Evolutionary conservation across 768 basidiomycete genomes (phyloP).

Genomic region (Boletus coccyginus): DNA sequence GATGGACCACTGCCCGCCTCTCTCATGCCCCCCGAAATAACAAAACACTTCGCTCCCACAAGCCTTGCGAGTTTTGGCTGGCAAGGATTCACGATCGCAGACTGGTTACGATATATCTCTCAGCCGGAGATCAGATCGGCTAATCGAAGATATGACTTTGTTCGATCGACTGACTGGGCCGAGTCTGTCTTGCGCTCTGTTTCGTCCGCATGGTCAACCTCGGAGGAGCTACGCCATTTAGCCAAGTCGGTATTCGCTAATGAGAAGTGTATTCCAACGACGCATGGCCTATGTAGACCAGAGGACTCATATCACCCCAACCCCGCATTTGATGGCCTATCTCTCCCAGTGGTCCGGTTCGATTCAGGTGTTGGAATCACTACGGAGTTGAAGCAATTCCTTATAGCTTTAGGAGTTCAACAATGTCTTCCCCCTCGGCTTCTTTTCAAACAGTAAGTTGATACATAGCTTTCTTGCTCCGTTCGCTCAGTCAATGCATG

Average conservation of each 20-base stretch:
- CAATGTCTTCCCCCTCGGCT: background rate
- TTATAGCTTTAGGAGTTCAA: background rate
- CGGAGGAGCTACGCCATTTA: slow-evolving; percentile 23
- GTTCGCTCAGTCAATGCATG: background rate
- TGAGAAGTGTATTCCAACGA: background rate
- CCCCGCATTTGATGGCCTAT: too few relatives aligned
- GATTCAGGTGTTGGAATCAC: background rate
- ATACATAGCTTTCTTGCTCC: background rate
- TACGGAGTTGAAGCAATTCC: background rate
- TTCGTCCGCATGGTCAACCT: slow-evolving; percentile 64
- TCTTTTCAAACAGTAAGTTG: background rate
- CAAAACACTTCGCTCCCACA: slow-evolving; percentile 51
- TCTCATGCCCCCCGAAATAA: slow-evolving; percentile 59
- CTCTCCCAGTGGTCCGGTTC: background rate
- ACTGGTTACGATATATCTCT: slow-evolving; percentile 70
- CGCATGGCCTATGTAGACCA: background rate
- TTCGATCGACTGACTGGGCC: slow-evolving; percentile 64
- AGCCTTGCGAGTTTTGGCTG: slow-evolving; percentile 65
- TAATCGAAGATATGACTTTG: slow-evolving; percentile 55
- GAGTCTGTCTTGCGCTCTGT: slow-evolving; percentile 68
- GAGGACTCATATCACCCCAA: slow-evolving; percentile 34
- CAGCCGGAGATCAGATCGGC: slow-evolving; percentile 39
- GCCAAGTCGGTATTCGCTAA: background rate
- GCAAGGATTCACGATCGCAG: slow-evolving; percentile 66
- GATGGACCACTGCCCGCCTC: slow-evolving; percentile 77